These are phyloP conservation scores for Leptographium flavum DNA, from an alignment of 2,329 filamentous ascomycete genomes.

Conservation along the genomic window DNA sequence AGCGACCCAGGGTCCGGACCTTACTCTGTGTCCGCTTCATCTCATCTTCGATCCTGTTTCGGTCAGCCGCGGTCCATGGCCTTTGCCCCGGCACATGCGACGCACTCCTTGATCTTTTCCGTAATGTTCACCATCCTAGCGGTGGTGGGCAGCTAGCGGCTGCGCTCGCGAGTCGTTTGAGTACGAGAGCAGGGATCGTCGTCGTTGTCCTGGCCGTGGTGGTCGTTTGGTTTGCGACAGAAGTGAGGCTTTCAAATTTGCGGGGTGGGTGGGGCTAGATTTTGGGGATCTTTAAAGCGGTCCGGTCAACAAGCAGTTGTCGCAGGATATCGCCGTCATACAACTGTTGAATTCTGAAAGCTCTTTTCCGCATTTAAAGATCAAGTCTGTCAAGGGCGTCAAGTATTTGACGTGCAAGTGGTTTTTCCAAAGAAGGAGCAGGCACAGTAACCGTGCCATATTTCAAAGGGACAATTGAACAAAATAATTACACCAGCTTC, in stretches of 20 bases:
- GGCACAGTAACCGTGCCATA: too few species aligned
- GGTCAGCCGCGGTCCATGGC: not conserved
- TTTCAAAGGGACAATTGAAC: too few species aligned
- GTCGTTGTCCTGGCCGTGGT: not conserved
- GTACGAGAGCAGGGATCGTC: not conserved
- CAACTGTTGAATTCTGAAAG: too few species aligned
- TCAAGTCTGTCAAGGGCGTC: too few species aligned
- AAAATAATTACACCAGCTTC: too few species aligned
- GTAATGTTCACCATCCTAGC: slow-evolving; percentile 93
- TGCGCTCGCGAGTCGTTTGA: not conserved
- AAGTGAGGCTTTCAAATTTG: not conserved
- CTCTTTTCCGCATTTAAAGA: too few species aligned
- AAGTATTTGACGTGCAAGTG: too few species aligned
- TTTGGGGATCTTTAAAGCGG: not conserved
- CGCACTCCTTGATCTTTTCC: slow-evolving; percentile 98
- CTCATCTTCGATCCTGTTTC: slow-evolving; percentile 88
- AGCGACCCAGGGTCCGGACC: too few species aligned
- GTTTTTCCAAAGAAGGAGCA: too few species aligned
- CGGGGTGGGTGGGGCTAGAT: not conserved
- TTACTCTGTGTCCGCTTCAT: slow-evolving; percentile 97
- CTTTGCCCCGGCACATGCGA: slow-evolving; percentile 2
- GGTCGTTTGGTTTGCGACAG: not conserved
- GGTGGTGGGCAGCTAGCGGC: slow-evolving; percentile 10
- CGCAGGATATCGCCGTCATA: too few species aligned
- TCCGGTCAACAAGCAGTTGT: too few species aligned